Base-by-base conservation (phyloP, 2,329 filamentous ascomycete species). In the Hypoxylon sp. region DNA sequence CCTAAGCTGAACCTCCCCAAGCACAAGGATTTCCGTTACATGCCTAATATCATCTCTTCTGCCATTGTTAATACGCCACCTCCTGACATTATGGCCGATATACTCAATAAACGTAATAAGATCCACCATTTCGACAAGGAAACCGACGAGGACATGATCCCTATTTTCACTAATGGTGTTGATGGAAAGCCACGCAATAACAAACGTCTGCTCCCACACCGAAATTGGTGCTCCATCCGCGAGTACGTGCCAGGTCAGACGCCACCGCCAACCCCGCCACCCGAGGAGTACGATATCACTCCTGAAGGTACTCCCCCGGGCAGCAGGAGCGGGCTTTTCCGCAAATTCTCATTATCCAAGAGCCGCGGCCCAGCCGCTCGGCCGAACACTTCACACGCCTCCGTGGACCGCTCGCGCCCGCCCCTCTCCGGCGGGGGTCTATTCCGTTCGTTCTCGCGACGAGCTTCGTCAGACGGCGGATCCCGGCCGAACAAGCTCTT, bases 81-180 rank as follows among this genome's bases (percentile, higher is more conserved):
- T 16, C 91, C 94, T 0, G 92, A 96, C 55, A 83, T 96, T 74
- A 86, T 98, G 82, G 93, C 93, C 4, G 95, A 99, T 78, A 87
- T 97, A 54, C 85, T 99, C 65, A 97, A 98, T 82, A 96, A 92
- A 81, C 88, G 96, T 27, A 97, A 97, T 82, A 97, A 91, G 78
- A 78, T 91, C 1, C 89, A 91, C 71, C 88, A 91, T 72, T 87
- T 91, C 61, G 88, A 91, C 77, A 84, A 85, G 64, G 83, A 94
- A 60, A 99, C 96, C 0, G 93, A 98, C 61, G 96, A 99, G 79
- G 89, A 93, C 78, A 96, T 99, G 92, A 96, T 98, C 45, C 93
- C 95, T 0, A 89, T 99, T 66, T 99, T 99, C 77, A 88, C 86
- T 1, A 89, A 93, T 61, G 96, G 96, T 70, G 93, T 97, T 1